Percentiles rank a stretch among this genome's conserved stretches.
These are phyloP conservation scores for Durotheca rogersii DNA, from an alignment of 495 filamentous ascomycete genomes.

Conservation along the genomic window DNA sequence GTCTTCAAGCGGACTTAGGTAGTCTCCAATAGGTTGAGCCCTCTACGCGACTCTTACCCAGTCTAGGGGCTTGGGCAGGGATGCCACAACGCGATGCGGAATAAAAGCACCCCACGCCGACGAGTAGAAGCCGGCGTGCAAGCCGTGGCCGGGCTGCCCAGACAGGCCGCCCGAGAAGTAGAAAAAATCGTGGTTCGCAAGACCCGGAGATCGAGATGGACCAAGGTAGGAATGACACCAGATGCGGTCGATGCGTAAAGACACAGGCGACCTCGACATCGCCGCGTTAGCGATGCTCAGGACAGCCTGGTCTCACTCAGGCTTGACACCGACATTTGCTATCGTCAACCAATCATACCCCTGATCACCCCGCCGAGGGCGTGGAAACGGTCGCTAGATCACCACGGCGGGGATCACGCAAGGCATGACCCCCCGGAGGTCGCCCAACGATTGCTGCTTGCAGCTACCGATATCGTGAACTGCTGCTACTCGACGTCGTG, in stretches of 20 bases:
- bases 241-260: background rate
- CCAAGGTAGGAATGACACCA: background rate
- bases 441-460: constrained; percentile 14
- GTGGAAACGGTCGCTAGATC: background rate
- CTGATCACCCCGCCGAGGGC: constrained; percentile 14
- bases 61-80: no score
- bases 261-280: constrained; percentile 20
- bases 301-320: constrained; percentile 17
- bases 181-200: background rate
- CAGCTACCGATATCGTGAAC: constrained; percentile 28
- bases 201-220: background rate
- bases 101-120: no score
- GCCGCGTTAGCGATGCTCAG: constrained; percentile 1
- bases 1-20: no score
- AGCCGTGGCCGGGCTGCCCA: background rate
- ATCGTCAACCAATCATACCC: constrained; percentile 27
- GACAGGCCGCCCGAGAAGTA: background rate
- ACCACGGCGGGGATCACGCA: constrained; percentile 19
- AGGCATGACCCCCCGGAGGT: constrained; percentile 7
- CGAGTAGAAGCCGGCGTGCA: no score
- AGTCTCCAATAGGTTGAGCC: no score
- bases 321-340: constrained; percentile 17
- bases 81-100: no score
- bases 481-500: background rate
- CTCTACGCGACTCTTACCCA: no score